These are phyloP conservation scores for Sugiyamaella japonica DNA, from an alignment of 1,139 yeast genomes.

Conservation along the genomic window DNA sequence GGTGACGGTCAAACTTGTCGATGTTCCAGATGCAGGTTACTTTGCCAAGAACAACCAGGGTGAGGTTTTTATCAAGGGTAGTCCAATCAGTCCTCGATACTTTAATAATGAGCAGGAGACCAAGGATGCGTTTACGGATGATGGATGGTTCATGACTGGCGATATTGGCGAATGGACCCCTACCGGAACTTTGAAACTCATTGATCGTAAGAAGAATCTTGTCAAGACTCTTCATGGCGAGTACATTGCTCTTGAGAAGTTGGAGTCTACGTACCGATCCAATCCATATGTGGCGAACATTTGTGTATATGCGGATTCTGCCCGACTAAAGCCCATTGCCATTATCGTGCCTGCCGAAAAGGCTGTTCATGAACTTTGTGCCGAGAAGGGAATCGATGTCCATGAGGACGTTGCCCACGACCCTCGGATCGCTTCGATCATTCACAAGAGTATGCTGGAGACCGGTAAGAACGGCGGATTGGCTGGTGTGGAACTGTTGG, in stretches of 20 bases:
- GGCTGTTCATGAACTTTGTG: constrained; percentile 60
- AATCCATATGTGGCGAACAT: constrained; percentile 73
- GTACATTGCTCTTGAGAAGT: constrained; percentile 93
- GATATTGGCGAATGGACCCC: constrained; percentile 94
- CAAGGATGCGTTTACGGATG: constrained; percentile 67
- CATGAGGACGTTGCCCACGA: constrained; percentile 59
- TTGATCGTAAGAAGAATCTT: constrained; percentile 95
- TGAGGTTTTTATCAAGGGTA: constrained; percentile 81
- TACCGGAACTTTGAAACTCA: constrained; percentile 74
- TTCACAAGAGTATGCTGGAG: constrained; percentile 58
- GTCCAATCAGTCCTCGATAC: constrained; percentile 70
- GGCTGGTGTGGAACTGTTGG: constrained; percentile 79
- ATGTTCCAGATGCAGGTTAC: constrained; percentile 91
- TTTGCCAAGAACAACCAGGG: constrained; percentile 91
- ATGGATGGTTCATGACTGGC: constrained; percentile 97
- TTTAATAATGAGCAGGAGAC: constrained; percentile 85
- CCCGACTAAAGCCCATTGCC: constrained; percentile 86
- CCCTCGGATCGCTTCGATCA: constrained; percentile 54
- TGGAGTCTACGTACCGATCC: constrained; percentile 81
- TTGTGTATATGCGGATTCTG: constrained; percentile 90
- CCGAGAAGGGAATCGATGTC: constrained; percentile 51
- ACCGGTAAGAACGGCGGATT: constrained; percentile 85
- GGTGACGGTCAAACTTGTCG: constrained; percentile 84
- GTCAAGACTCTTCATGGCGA: constrained; percentile 97
- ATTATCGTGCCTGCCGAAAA: constrained; percentile 80